Conservation (phyloP, 805 yeast species). For the Lachancea cidri region DNA sequence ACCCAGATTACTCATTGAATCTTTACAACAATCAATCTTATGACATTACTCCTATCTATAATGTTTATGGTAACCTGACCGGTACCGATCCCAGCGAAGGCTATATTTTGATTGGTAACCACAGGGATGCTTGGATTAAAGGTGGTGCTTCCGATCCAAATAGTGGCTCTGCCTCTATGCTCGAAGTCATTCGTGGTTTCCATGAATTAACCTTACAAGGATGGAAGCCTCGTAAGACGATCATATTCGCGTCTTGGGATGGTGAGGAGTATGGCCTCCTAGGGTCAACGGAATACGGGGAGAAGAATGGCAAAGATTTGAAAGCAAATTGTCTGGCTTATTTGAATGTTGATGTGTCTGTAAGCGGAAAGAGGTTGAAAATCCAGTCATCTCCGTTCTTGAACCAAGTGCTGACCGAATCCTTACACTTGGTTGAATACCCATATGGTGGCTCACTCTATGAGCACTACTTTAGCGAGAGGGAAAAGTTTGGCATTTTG, state of each 20-base stretch:
- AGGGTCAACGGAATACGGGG: slow-evolving; percentile 77
- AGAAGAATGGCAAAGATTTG: slow-evolving; percentile 46
- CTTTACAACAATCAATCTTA: slow-evolving; percentile 58
- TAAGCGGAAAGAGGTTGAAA: slow-evolving; percentile 47
- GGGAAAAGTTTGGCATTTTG: slow-evolving; percentile 38
- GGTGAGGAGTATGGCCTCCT: slow-evolving; percentile 74
- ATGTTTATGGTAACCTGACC: slow-evolving; percentile 56
- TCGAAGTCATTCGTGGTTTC: slow-evolving; percentile 60
- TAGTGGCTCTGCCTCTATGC: slow-evolving; percentile 59
- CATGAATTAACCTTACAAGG: slow-evolving; percentile 47
- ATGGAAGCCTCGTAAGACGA: slow-evolving; percentile 63
- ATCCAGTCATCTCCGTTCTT: slow-evolving; percentile 56
- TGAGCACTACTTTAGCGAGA: slow-evolving; percentile 32
- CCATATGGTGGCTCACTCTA: slow-evolving; percentile 36
- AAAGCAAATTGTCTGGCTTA: slow-evolving; percentile 57
- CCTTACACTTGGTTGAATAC: slow-evolving; percentile 42
- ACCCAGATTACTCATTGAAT: slow-evolving; percentile 41
- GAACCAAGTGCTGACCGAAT: slow-evolving; percentile 40
- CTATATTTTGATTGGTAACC: slow-evolving; percentile 60
- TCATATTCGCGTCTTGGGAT: slow-evolving; percentile 73
- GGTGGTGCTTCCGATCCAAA: slow-evolving; percentile 81
- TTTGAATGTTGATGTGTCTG: slow-evolving; percentile 63
- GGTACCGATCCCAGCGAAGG: slow-evolving; percentile 52
- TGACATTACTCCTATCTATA: slow-evolving; percentile 54
- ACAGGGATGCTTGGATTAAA: slow-evolving; percentile 75